Evolutionary conservation across 2,329 filamentous ascomycete species (phyloP).

Genomic region (Ophiostoma pallidulum): DNA sequence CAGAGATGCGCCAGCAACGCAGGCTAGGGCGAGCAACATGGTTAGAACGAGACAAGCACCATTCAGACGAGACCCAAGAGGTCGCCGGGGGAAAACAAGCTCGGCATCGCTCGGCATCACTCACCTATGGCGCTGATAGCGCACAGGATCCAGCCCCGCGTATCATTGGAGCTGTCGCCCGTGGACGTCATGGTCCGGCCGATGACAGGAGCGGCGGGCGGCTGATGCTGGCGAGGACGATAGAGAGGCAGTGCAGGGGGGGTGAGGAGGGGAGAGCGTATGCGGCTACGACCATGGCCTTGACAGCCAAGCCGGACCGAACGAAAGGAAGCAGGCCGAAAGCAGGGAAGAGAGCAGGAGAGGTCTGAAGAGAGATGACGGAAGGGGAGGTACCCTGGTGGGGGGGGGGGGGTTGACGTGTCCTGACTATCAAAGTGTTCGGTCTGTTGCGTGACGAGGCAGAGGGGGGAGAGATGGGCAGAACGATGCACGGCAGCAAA

Average conservation of each 20-base stretch:
- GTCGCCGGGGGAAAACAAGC: no score
- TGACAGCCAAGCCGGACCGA: not conserved
- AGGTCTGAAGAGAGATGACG: not conserved
- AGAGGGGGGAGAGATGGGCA: no score
- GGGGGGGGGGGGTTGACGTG: no score
- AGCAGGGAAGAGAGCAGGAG: not conserved
- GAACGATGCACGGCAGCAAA: no score
- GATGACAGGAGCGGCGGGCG: no score
- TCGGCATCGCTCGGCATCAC: conserved; percentile 25
- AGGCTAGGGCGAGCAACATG: conserved; percentile 33
- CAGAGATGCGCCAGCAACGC: conserved; percentile 67
- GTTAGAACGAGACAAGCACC: conserved; percentile 22
- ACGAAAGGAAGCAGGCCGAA: not conserved
- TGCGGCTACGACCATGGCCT: no score
- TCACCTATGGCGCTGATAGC: conserved; percentile 66
- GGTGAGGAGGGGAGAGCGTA: no score
- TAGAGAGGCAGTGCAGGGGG: not conserved
- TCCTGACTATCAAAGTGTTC: no score
- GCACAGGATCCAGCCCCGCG: conserved; percentile 87
- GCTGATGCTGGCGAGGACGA: no score
- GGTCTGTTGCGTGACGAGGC: no score
- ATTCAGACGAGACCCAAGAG: conserved; percentile 20
- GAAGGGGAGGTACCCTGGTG: not conserved
- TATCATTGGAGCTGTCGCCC: conserved; percentile 59
- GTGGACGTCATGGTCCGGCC: conserved; percentile 4